phyloP scores from a whole-genome alignment of 2,329 filamentous ascomycete genomes.

The Beauveria caledonica region DNA sequence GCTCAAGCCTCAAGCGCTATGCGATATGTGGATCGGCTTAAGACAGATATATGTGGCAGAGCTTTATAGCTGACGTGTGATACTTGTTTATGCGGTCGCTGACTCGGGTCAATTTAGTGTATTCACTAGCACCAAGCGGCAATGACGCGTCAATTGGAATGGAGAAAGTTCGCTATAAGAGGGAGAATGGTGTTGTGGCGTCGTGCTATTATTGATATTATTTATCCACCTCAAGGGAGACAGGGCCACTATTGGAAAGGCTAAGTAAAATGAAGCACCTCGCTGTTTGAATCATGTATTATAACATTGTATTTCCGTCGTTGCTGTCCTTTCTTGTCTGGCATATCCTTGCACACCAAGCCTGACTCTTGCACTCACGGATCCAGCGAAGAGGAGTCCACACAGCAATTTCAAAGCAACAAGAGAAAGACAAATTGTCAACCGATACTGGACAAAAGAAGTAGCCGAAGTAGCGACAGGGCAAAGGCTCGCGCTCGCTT shows the following conservation, averaged over 20 bases:
- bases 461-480: not conserved
- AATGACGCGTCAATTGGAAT: not conserved
- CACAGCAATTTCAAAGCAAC: not conserved
- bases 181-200: constrained; percentile 3
- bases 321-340: not conserved
- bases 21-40: not conserved
- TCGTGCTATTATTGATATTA: constrained; percentile 9
- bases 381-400: not conserved
- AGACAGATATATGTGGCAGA: not conserved
- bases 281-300: not conserved
- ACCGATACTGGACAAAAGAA: not conserved
- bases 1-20: not conserved
- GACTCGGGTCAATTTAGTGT: not conserved
- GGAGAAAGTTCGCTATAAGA: not conserved
- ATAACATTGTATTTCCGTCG: not conserved
- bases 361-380: not conserved
- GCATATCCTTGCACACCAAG: not conserved
- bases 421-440: not conserved
- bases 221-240: constrained; percentile 10
- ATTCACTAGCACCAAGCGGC: not conserved
- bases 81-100: not conserved
- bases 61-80: not conserved
- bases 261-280: not conserved
- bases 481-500: not conserved
- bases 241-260: not conserved